A percentile compares a stretch with the other conserved stretches of the same genome.
Conservation (phyloP, 225 moss, liverwort and hornwort genomes). For the Asterella californica region DNA sequence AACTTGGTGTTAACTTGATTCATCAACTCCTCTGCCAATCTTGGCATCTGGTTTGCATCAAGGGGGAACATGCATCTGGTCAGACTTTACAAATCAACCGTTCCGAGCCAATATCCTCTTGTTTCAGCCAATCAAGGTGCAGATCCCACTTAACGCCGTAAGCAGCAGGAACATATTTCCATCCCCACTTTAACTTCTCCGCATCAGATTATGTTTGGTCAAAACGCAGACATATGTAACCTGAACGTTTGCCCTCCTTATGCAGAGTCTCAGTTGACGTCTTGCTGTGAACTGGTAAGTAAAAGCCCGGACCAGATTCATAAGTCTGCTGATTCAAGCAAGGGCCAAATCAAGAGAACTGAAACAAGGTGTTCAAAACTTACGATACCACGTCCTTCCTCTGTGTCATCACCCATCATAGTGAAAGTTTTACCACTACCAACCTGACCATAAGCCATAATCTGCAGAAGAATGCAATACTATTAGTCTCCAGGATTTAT, state of each 20-base stretch:
- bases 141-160: not conserved
- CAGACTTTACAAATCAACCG: conserved; percentile 3
- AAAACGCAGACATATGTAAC: too few species aligned
- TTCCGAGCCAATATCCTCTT: not conserved
- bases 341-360: not conserved
- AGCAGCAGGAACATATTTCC: too few species aligned
- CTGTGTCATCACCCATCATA: conserved; percentile 74
- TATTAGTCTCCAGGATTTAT: not conserved
- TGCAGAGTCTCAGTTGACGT: too few species aligned
- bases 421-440: conserved; percentile 77
- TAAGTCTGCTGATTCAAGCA: too few species aligned
- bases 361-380: conserved; percentile 23
- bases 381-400: conserved; percentile 65
- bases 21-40: conserved; percentile 73
- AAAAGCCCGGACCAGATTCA: too few species aligned
- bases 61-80: conserved; percentile 15
- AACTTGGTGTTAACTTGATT: conserved; percentile 45
- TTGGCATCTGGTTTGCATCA: conserved; percentile 58
- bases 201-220: not conserved
- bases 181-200: too few species aligned
- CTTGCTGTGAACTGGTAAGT: too few species aligned
- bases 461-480: conserved; percentile 31
- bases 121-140: not conserved
- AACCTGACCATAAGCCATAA: conserved; percentile 72
- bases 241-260: too few species aligned